Percentiles rank a stretch among this genome's conserved stretches.
Evolutionary conservation across 805 yeast genomes (phyloP).

Genomic region (Cephaloascus fragrans): DNA sequence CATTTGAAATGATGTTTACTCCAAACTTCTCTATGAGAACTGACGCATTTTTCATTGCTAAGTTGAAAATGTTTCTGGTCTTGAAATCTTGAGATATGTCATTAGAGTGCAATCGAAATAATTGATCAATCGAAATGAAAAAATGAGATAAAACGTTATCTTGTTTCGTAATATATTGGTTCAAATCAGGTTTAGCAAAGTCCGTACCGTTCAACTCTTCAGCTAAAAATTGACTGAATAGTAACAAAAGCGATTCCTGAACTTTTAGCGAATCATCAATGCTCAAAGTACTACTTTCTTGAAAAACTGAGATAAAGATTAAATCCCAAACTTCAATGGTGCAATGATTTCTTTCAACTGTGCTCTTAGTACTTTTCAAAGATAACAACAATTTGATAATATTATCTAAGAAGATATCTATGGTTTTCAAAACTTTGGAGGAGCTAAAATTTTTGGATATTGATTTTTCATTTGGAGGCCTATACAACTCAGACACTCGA

Average conservation of each 20-base stretch:
- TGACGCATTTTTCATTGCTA: not conserved
- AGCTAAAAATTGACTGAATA: not conserved
- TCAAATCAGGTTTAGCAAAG: conserved; percentile 26
- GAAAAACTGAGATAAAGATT: conserved; percentile 11
- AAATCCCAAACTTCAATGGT: conserved; percentile 33
- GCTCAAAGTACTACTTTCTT: conserved; percentile 5
- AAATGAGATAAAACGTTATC: conserved; percentile 32
- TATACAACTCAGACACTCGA: conserved; percentile 24
- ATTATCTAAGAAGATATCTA: conserved; percentile 19
- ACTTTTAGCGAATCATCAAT: not conserved
- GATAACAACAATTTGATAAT: conserved; percentile 19
- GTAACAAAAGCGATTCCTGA: not conserved
- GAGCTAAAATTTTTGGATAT: conserved; percentile 4
- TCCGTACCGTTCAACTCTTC: conserved; percentile 1
- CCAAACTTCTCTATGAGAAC: conserved; percentile 23
- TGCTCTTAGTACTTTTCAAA: conserved; percentile 20
- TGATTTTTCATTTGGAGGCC: conserved; percentile 1
- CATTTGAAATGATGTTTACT: conserved; percentile 34
- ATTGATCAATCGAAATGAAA: conserved; percentile 24
- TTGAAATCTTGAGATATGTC: conserved; percentile 9
- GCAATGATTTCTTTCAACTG: conserved; percentile 32
- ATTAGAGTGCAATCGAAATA: conserved; percentile 16
- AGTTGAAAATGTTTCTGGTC: conserved; percentile 13
- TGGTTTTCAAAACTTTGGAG: conserved; percentile 9
- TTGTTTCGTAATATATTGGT: conserved; percentile 25